phyloP scores from a whole-genome alignment of 1,284 basidiomycete species.

The Pseudozyma pruni region DNA sequence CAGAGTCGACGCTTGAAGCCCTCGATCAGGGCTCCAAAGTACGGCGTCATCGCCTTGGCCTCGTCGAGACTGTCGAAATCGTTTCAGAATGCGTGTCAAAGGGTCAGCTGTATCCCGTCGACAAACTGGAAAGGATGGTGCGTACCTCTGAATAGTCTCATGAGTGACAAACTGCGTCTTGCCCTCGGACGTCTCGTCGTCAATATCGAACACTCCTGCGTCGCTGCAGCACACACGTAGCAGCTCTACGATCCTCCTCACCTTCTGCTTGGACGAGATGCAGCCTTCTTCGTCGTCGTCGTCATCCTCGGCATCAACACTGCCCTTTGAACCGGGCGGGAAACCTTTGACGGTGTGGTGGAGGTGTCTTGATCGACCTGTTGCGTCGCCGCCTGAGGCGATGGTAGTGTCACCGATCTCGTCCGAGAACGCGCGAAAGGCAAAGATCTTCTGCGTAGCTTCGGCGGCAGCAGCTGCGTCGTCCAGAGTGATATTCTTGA shows the following conservation, averaged over 20 bases:
- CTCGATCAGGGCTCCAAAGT: constrained; percentile 57
- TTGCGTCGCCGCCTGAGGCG: background rate
- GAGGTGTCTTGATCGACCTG: constrained; percentile 28
- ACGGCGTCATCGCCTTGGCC: constrained; percentile 55
- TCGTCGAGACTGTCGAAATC: constrained; percentile 45
- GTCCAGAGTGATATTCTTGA: constrained; percentile 40
- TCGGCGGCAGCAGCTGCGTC: constrained; percentile 16
- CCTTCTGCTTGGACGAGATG: constrained; percentile 73
- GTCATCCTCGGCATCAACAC: constrained; percentile 6
- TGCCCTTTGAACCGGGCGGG: background rate
- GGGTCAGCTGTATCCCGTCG: background rate
- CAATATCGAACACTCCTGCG: constrained; percentile 45
- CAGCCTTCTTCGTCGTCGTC: constrained; percentile 18
- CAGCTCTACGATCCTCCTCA: constrained; percentile 87
- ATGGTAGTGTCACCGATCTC: constrained; percentile 29
- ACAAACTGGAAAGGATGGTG: background rate
- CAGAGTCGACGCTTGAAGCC: constrained; percentile 61
- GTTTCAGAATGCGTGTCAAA: background rate
- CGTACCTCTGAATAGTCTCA: constrained; percentile 56
- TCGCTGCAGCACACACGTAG: constrained; percentile 74
- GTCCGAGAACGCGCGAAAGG: constrained; percentile 58
- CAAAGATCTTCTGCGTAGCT: constrained; percentile 36
- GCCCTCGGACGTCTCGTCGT: constrained; percentile 9
- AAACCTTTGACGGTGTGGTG: constrained; percentile 22
- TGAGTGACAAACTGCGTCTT: constrained; percentile 39